Evolutionary conservation across 768 basidiomycete species (phyloP).

Genomic region (Suillus brevipes): DNA sequence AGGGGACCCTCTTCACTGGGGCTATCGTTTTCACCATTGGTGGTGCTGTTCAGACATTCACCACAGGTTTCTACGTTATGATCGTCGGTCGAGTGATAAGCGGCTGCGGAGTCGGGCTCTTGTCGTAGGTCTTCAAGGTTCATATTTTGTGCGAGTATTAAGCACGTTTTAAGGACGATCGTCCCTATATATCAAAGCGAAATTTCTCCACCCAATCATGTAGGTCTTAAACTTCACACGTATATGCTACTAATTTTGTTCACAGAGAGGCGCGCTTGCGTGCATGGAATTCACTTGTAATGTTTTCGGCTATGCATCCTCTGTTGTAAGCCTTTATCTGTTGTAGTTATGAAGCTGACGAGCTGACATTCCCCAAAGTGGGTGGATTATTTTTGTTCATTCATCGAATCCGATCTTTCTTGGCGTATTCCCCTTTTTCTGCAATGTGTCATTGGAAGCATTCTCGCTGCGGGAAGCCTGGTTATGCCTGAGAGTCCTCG

Average conservation of each 20-base stretch:
- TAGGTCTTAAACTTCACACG: conserved; percentile 32
- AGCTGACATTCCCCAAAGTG: conserved; percentile 49
- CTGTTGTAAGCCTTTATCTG: conserved; percentile 61
- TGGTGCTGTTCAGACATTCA: conserved; percentile 83
- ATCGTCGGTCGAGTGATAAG: conserved; percentile 78
- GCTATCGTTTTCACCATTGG: conserved; percentile 85
- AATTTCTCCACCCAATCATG: conserved; percentile 90
- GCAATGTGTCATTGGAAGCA: conserved; percentile 82
- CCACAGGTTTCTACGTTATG: conserved; percentile 78
- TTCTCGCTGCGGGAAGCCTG: conserved; percentile 78
- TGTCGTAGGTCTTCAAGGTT: conserved; percentile 59
- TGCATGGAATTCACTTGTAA: conserved; percentile 97
- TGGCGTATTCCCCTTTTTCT: conserved; percentile 91
- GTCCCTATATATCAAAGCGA: conserved; percentile 96
- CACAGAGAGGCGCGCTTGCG: conserved; percentile 83
- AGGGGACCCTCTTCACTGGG: conserved; percentile 80
- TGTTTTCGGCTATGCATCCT: conserved; percentile 85
- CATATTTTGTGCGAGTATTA: conserved; percentile 5
- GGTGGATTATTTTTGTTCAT: conserved; percentile 94
- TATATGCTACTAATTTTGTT: conserved; percentile 8
- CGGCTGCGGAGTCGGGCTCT: conserved; percentile 87
- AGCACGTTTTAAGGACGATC: conserved; percentile 61
- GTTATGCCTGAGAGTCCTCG: conserved; percentile 90
- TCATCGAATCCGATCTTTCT: conserved; percentile 78
- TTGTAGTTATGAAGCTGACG: neutral